A percentile compares a stretch with the other conserved stretches of the same genome.
Conservation (phyloP, 306 rosid species). For the Rosa rugosa region DNA sequence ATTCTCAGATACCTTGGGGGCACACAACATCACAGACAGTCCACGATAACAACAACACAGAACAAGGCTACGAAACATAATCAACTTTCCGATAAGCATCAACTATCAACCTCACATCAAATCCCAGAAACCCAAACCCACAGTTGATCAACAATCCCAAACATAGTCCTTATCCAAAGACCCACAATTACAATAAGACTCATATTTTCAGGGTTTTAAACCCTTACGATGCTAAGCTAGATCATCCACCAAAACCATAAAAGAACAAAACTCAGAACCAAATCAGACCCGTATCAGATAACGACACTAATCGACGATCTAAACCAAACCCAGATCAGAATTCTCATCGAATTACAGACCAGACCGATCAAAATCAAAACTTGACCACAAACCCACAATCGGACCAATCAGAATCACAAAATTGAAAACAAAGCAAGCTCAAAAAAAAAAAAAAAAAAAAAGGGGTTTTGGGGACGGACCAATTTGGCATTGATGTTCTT, state of each 20-base stretch:
- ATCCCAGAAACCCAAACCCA: not conserved
- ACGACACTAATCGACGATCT: not conserved
- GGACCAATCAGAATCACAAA: conserved; percentile 6
- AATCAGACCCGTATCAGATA: not conserved
- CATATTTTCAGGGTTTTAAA: not conserved
- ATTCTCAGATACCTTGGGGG: not conserved
- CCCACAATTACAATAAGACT: not conserved
- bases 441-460: conserved; percentile 10
- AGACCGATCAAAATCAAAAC: not conserved
- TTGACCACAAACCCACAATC: not conserved
- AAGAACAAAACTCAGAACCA: not conserved
- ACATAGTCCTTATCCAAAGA: not conserved
- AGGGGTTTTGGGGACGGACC: conserved; percentile 30
- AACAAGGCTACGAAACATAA: not conserved
- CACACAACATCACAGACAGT: not conserved
- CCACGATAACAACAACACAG: not conserved
- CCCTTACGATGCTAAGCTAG: no score
- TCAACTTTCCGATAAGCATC: not conserved
- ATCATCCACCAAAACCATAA: conserved; percentile 5
- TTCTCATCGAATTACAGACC: not conserved
- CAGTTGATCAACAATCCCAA: not conserved
- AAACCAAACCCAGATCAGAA: conserved; percentile 6
- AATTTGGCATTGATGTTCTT: conserved; percentile 62
- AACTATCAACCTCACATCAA: not conserved
- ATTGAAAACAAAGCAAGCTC: conserved; percentile 1